A percentile compares a stretch with the other conserved stretches of the same genome.
These are phyloP conservation scores for Chytriomyces confervae DNA, from an alignment of 192 early-diverging fungal genomes.

Conservation along the genomic window DNA sequence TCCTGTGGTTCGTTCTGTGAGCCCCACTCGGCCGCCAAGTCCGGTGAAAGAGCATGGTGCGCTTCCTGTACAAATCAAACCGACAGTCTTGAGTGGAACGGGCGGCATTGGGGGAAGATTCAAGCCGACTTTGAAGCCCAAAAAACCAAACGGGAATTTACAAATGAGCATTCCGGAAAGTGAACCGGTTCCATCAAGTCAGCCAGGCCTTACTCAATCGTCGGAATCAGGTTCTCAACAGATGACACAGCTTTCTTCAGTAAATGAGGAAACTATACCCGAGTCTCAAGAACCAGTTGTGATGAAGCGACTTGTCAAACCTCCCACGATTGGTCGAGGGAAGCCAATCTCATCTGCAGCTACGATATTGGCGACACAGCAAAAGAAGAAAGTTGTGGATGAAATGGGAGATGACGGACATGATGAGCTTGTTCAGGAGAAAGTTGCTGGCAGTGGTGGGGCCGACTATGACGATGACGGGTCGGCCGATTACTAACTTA, in stretches of 20 bases:
- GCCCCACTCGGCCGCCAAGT: background rate
- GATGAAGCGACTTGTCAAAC: background rate
- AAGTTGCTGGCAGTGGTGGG: background rate
- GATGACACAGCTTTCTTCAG: no score
- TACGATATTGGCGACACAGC: background rate
- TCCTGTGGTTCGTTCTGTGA: background rate
- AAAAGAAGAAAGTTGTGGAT: background rate
- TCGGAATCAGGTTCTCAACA: background rate
- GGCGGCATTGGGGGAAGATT: background rate
- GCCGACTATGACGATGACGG: background rate
- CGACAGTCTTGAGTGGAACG: no score
- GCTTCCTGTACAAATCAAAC: background rate
- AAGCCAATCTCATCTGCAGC: background rate
- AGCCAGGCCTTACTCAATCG: background rate
- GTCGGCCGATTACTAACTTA: background rate
- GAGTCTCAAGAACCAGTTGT: background rate
- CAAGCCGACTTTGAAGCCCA: conserved; percentile 19
- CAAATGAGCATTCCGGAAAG: background rate
- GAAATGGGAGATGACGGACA: background rate
- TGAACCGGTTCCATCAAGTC: background rate
- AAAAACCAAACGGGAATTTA: background rate
- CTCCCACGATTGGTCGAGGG: conserved; percentile 11
- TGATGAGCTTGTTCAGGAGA: background rate
- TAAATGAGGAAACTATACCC: background rate
- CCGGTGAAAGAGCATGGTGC: background rate